phyloP scores from a whole-genome alignment of 192 early-diverging fungal genomes.

The Mortierella antarctica region DNA sequence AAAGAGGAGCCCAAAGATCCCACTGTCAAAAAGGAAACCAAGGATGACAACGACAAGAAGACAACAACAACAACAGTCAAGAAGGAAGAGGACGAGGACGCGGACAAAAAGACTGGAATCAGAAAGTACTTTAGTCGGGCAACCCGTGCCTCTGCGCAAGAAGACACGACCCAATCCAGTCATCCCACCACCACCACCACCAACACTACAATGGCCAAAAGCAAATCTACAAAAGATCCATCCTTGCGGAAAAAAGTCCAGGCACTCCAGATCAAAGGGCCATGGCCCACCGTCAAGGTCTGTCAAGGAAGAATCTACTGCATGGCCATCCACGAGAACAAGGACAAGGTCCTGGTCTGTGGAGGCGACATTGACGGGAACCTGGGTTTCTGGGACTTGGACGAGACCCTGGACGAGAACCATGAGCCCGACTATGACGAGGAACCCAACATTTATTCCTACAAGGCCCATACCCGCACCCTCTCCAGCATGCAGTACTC shows the following conservation, averaged over 20 bases:
- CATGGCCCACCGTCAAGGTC: conserved; percentile 64
- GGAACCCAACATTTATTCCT: conserved; percentile 62
- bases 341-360: conserved; percentile 61
- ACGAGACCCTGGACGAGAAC: conserved; percentile 51
- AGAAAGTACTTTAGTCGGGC: conserved; percentile 29
- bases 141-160: not conserved
- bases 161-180: conserved; percentile 19
- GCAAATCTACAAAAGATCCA: conserved; percentile 10
- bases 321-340: conserved; percentile 66
- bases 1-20: conserved; percentile 6
- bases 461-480: conserved; percentile 62
- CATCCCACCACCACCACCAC: conserved; percentile 8
- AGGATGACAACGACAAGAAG: conserved; percentile 7
- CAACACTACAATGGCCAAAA: not conserved
- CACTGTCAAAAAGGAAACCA: conserved; percentile 15
- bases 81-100: conserved; percentile 7
- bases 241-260: conserved; percentile 35
- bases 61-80: conserved; percentile 5
- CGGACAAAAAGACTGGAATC: conserved; percentile 26
- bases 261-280: conserved; percentile 47
- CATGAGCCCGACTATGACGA: conserved; percentile 53
- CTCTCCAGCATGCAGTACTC: conserved; percentile 63
- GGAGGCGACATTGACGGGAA: conserved; percentile 62
- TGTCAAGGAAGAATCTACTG: conserved; percentile 58
- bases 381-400: conserved; percentile 70